Conservation (phyloP, 2,329 filamentous ascomycete species). For the Aspergillus fijiensis region DNA sequence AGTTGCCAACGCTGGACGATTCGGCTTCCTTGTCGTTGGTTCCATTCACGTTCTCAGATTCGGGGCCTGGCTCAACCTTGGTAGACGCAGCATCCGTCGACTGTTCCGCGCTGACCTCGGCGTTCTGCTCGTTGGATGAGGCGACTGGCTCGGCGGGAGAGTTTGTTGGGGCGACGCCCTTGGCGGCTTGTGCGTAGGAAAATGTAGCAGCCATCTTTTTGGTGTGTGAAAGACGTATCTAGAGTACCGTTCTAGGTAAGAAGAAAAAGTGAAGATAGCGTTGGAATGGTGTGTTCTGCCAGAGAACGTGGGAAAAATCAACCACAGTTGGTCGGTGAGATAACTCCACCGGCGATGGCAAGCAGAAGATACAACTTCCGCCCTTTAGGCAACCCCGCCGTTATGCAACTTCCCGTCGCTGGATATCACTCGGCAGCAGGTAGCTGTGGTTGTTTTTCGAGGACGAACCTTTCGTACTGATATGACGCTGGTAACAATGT, state of each 20-base stretch:
- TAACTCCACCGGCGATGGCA: slow-evolving; percentile 27
- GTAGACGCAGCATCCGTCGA: slow-evolving; percentile 37
- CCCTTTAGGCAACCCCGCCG: slow-evolving; percentile 32
- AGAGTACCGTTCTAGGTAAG: slow-evolving; percentile 19
- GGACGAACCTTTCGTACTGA: slow-evolving; percentile 9
- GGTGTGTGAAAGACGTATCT: slow-evolving; percentile 14
- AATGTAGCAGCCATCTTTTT: slow-evolving; percentile 59
- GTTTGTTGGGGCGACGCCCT: slow-evolving; percentile 63
- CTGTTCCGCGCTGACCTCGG: slow-evolving; percentile 29
- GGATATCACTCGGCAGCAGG: slow-evolving; percentile 17
- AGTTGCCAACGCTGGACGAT: slow-evolving; percentile 55
- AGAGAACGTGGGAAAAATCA: slow-evolving; percentile 28
- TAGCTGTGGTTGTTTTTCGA: slow-evolving; percentile 7
- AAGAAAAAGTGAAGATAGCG: slow-evolving; percentile 6
- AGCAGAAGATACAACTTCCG: slow-evolving; percentile 26
- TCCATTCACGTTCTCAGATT: slow-evolving; percentile 39
- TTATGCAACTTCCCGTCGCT: slow-evolving; percentile 27
- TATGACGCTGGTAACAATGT: slow-evolving; percentile 2
- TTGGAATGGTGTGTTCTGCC: slow-evolving; percentile 24
- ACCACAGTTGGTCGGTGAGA: slow-evolving; percentile 22
- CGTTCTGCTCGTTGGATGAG: slow-evolving; percentile 31
- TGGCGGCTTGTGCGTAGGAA: slow-evolving; percentile 94
- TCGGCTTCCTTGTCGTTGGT: slow-evolving; percentile 37
- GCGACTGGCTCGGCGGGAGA: slow-evolving; percentile 37
- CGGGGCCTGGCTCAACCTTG: slow-evolving; percentile 47